Conservation (phyloP, 1,284 basidiomycete species). For the Boletus subluridellus region DNA sequence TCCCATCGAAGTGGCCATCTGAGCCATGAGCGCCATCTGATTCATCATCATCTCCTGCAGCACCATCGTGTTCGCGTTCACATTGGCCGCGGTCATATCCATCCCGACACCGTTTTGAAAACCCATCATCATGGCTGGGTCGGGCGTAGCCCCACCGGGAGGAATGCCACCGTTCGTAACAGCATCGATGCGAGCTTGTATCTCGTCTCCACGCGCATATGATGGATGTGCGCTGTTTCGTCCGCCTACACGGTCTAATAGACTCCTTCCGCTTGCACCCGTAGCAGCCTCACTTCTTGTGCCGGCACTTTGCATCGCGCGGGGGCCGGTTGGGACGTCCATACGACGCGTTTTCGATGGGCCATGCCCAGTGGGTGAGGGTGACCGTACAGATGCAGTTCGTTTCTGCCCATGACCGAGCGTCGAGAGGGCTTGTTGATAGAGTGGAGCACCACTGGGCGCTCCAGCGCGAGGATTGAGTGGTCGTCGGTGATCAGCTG, state of each 20-base stretch:
- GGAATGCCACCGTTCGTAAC: conserved; percentile 55
- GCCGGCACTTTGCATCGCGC: conserved; percentile 68
- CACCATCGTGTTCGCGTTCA: conserved; percentile 57
- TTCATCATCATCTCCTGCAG: conserved; percentile 83
- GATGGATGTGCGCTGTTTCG: conserved; percentile 33
- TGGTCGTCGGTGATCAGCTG: conserved; percentile 43
- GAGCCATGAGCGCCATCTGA: conserved; percentile 82
- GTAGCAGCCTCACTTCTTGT: conserved; percentile 22
- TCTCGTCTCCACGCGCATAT: conserved; percentile 53
- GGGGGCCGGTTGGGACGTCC: conserved; percentile 73
- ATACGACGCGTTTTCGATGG: conserved; percentile 66
- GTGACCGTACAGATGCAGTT: conserved; percentile 66
- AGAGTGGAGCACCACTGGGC: conserved; percentile 41
- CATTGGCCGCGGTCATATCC: conserved; percentile 55
- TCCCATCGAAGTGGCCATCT: conserved; percentile 72
- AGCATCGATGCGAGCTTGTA: conserved; percentile 74
- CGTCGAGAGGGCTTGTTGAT: conserved; percentile 69
- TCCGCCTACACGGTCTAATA: conserved; percentile 71
- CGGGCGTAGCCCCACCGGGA: conserved; percentile 41
- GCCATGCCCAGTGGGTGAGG: conserved; percentile 58
- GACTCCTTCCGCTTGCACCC: conserved; percentile 47
- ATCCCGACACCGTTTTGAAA: conserved; percentile 49
- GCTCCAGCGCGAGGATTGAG: conserved; percentile 41
- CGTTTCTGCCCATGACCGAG: conserved; percentile 65
- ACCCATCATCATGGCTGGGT: conserved; percentile 58